Evolutionary conservation across 805 yeast genomes (phyloP).

Genomic region (Saccharomycopsis synnaedendra): DNA sequence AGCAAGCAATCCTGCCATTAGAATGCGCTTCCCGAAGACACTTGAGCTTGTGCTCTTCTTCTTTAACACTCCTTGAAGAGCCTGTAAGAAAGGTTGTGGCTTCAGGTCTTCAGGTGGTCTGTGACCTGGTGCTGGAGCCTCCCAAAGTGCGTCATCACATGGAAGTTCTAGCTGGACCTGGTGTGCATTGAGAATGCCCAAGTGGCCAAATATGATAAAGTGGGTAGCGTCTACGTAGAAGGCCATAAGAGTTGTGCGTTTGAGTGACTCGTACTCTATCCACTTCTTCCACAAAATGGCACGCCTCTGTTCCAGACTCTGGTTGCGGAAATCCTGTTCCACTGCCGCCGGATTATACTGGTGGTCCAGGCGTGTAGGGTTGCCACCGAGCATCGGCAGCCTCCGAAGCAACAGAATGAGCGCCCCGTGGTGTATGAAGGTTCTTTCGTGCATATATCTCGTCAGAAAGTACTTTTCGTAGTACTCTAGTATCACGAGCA

Average conservation of each 20-base stretch:
- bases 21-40: constrained; percentile 50
- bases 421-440: constrained; percentile 80
- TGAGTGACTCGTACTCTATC: constrained; percentile 73
- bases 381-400: constrained; percentile 66
- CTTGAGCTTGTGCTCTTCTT: constrained; percentile 6
- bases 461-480: constrained; percentile 66
- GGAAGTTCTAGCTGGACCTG: constrained; percentile 54
- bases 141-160: constrained; percentile 54
- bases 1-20: constrained; percentile 56
- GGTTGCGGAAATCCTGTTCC: constrained; percentile 18
- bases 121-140: constrained; percentile 19
- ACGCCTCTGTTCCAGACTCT: constrained; percentile 20
- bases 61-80: constrained; percentile 12
- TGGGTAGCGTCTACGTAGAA: constrained; percentile 74
- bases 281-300: constrained; percentile 40
- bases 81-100: constrained; percentile 12
- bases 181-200: constrained; percentile 40
- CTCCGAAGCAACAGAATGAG: constrained; percentile 68
- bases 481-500: constrained; percentile 62
- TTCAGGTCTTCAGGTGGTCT: constrained; percentile 8
- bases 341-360: constrained; percentile 6
- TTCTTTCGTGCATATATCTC: constrained; percentile 66
- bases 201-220: constrained; percentile 69
- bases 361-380: constrained; percentile 29
- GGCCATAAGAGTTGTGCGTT: constrained; percentile 70